Conservation (phyloP, 1,139 yeast genomes). For the Saccharomyces hybrid region DNA sequence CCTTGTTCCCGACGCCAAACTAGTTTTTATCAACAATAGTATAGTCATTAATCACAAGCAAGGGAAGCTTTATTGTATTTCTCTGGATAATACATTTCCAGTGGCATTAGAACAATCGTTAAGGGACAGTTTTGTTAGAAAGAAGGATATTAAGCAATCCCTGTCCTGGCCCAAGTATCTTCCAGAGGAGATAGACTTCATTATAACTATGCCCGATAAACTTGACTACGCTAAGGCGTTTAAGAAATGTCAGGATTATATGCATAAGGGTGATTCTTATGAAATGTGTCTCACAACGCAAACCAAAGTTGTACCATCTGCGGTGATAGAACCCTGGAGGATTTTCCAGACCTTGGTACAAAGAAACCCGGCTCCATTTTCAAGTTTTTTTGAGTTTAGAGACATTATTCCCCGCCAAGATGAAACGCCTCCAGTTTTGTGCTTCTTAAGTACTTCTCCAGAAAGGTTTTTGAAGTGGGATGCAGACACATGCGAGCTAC, state of each 20-base stretch:
- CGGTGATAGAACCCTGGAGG: conserved; percentile 56
- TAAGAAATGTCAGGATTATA: conserved; percentile 54
- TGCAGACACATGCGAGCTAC: conserved; percentile 53
- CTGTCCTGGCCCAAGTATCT: conserved; percentile 16
- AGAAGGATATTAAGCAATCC: conserved; percentile 1
- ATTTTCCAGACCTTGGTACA: conserved; percentile 64
- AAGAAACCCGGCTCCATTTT: conserved; percentile 88
- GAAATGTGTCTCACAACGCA: conserved; percentile 86
- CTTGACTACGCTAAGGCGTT: conserved; percentile 51
- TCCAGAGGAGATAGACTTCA: conserved; percentile 19
- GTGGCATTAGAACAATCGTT: conserved; percentile 4
- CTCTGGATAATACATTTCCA: conserved; percentile 36
- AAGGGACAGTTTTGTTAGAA: conserved; percentile 2
- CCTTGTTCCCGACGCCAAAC: conserved; percentile 57
- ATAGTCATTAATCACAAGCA: conserved; percentile 48
- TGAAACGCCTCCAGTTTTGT: conserved; percentile 19
- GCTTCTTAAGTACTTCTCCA: conserved; percentile 84
- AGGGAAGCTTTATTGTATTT: conserved; percentile 47
- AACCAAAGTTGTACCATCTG: conserved; percentile 51
- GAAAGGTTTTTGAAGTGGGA: conserved; percentile 87
- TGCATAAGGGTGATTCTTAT: conserved; percentile 83
- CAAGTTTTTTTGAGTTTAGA: conserved; percentile 71
- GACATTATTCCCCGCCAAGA: conserved; percentile 34
- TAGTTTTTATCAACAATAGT: conserved; percentile 63
- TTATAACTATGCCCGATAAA: conserved; percentile 45